Evolutionary conservation across 129 eudicot genomes (phyloP), one percentile per base, ranked within the genome.

Genomic region (Glebionis coronaria): DNA sequence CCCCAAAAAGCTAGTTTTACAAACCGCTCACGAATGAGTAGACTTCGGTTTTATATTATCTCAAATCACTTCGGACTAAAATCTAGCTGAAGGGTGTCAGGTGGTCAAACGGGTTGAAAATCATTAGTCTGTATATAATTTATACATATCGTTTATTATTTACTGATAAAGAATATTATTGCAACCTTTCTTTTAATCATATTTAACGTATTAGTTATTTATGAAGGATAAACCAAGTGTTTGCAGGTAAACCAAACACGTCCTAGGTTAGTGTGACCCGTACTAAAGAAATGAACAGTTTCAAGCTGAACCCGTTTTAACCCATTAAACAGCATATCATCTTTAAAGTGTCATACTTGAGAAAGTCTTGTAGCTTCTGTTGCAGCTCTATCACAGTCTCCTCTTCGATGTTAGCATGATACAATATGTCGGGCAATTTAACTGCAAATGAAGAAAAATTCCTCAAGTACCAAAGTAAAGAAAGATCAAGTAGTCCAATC

Each of bases 351-450:
- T 40, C 54, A 11, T 68, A 88, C 95, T 77, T 88, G 76, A 88
- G 84, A 69, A 88, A 72, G 79, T 82, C 87, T 53, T 56, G 75
- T 68, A 84, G 60, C 44, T 60, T 62, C 73, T 75, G 74, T 79
- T 78, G 84, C 69, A 88, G 56, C 70, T 78, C 77, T 19, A n/a
- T 44, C 20, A 75, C 25, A 1, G 86, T 73, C 72, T 76, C 82
- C 58, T 65, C 78, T 57, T 88, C 83, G 49, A 88, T 85, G 28
- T 67, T 79, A 62, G 84, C 75, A 62, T 73, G 31, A 25, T 68
- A 63, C 42, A 88, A 61, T 65, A 88, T 57, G 75, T 82, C 88
- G 0, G 95, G 95, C 68, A 88, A 63, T 76, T 88, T 88, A 40
- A 85, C 95, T 88, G 84, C 73, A 75, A 68, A 15, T 12, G 29